Percentiles rank a stretch among this genome's conserved stretches.
Evolutionary conservation across 2,329 filamentous ascomycete genomes (phyloP).

Genomic region (Madurella mycetomatis): DNA sequence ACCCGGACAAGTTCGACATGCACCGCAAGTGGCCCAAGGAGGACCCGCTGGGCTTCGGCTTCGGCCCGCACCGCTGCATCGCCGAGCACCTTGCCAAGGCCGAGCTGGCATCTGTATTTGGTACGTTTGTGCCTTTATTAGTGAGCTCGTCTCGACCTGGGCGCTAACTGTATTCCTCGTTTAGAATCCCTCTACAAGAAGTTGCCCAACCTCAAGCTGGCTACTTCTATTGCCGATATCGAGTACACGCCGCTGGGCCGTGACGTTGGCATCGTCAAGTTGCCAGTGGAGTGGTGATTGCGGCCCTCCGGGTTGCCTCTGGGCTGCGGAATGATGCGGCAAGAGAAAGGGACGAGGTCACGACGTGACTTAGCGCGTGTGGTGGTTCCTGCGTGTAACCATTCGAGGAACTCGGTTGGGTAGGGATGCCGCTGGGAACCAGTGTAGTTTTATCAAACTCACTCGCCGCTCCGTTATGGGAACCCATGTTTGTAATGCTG

Average conservation of each 20-base stretch:
- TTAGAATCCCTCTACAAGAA: conserved; percentile 36
- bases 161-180: background rate
- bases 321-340: too few relatives aligned
- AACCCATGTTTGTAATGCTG: too few relatives aligned
- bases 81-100: conserved; percentile 41
- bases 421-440: too few relatives aligned
- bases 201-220: conserved; percentile 38
- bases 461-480: too few relatives aligned
- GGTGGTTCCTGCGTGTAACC: too few relatives aligned
- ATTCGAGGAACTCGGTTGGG: too few relatives aligned
- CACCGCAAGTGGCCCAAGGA: conserved; percentile 34
- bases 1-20: conserved; percentile 42
- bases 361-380: too few relatives aligned
- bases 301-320: too few relatives aligned
- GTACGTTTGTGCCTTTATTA: conserved; percentile 30
- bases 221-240: conserved; percentile 36
- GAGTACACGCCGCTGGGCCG: conserved; percentile 35
- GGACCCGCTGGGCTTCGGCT: conserved; percentile 42
- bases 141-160: too few relatives aligned
- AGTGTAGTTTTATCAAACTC: too few relatives aligned
- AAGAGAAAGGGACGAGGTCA: too few relatives aligned
- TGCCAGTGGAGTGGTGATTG: conserved; percentile 29
- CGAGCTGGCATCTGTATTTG: conserved; percentile 41
- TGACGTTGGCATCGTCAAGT: conserved; percentile 39
- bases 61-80: conserved; percentile 43